Conservation (phyloP, 352 stramenopile species). For the Globisporangium cylindrosporum region DNA sequence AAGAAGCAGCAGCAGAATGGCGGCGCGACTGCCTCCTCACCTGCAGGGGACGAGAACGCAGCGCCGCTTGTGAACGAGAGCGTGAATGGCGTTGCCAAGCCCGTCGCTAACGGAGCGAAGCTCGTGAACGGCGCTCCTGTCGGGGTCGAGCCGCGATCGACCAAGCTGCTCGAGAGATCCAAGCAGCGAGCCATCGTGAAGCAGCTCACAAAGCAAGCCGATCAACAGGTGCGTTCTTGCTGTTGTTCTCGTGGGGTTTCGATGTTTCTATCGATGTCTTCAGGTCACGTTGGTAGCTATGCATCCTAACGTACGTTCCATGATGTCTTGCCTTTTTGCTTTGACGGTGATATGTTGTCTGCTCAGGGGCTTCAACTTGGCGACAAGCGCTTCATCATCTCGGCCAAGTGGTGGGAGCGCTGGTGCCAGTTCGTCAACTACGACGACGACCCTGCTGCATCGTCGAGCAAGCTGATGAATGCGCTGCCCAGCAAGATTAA, state of each 20-base stretch:
- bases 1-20: constrained; percentile 62
- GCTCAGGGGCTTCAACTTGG: constrained; percentile 58
- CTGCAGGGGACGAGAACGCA: constrained; percentile 4
- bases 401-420: constrained; percentile 81
- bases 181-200: constrained; percentile 58
- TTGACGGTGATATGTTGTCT: not conserved
- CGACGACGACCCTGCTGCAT: constrained; percentile 24
- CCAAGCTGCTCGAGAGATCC: constrained; percentile 26
- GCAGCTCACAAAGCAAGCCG: constrained; percentile 57
- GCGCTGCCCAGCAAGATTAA: constrained; percentile 54
- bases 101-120: not conserved
- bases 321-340: not conserved
- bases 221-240: constrained; percentile 32
- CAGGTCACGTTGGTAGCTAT: too few species aligned
- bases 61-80: constrained; percentile 10
- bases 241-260: not conserved
- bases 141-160: constrained; percentile 18
- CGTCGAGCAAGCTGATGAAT: constrained; percentile 11
- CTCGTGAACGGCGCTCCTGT: constrained; percentile 7
- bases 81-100: constrained; percentile 2
- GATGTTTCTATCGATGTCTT: not conserved
- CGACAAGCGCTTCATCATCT: constrained; percentile 76
- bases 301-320: not conserved
- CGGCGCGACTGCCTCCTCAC: not conserved
- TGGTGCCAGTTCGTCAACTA: constrained; percentile 73